phyloP scores from a whole-genome alignment of 2,329 filamentous ascomycete species.

The Calonectria montana region DNA sequence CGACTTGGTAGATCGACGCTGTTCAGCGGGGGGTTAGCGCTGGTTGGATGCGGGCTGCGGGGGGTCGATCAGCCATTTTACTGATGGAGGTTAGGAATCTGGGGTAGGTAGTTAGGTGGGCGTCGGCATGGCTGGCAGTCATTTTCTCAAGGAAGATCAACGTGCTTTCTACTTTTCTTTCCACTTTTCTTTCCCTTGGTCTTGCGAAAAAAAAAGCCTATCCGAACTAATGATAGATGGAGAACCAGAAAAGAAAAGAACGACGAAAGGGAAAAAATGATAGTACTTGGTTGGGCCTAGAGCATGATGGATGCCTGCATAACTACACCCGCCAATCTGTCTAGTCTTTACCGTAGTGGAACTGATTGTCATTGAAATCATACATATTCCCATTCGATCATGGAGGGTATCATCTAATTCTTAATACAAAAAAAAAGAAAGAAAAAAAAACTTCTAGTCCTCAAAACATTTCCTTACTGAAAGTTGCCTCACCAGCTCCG shows the following conservation, averaged over 20 bases:
- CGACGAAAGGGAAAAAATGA: too few relatives aligned
- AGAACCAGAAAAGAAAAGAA: too few relatives aligned
- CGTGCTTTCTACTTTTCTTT: neutral
- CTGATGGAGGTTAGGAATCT: conserved; percentile 2
- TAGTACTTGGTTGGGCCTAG: too few relatives aligned
- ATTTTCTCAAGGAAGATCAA: neutral
- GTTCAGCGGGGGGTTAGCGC: conserved; percentile 34
- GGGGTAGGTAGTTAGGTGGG: conserved; percentile 8
- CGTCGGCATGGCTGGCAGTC: neutral
- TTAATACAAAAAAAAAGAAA: neutral
- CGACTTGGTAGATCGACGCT: conserved; percentile 27
- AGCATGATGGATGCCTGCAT: too few relatives aligned
- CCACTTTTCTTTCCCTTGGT: neutral
- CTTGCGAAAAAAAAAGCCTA: too few relatives aligned
- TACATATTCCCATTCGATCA: neutral
- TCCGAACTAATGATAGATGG: too few relatives aligned
- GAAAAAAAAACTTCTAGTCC: neutral
- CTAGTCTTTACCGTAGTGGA: neutral
- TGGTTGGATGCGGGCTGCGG: neutral
- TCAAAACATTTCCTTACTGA: neutral
- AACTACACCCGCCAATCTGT: neutral
- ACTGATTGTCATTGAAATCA: neutral
- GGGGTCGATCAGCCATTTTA: neutral
- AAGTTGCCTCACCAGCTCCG: neutral
- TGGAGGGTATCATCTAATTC: neutral